phyloP scores from a whole-genome alignment of 176 grass and related monocot species.

The Bothriochloa decipiens region DNA sequence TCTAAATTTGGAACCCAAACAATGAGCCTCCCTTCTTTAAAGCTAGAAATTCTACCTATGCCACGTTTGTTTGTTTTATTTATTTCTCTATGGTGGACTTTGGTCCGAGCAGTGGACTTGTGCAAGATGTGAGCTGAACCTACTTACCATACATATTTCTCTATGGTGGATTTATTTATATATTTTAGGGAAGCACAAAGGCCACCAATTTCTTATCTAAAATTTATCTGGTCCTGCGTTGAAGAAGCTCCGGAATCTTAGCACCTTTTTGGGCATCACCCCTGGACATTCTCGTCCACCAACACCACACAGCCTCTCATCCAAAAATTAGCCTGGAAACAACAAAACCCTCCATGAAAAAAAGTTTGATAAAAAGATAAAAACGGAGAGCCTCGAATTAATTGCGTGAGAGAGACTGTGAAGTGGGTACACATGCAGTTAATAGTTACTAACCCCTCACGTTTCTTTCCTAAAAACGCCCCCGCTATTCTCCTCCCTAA shows the following conservation, averaged over 20 bases:
- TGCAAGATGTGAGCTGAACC: neutral
- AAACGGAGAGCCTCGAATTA: slow-evolving; percentile 40
- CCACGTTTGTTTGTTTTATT: neutral
- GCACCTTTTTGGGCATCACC: slow-evolving; percentile 51
- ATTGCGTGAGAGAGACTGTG: slow-evolving; percentile 5
- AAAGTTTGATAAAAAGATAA: neutral
- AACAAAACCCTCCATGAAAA: slow-evolving; percentile 22
- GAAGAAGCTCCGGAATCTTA: slow-evolving; percentile 44
- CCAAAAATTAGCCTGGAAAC: neutral
- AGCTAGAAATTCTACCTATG: neutral
- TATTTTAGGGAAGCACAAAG: slow-evolving; percentile 24
- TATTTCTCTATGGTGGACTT: too few species aligned
- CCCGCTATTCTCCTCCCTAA: slow-evolving; percentile 44
- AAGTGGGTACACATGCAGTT: slow-evolving; percentile 13
- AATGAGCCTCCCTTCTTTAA: neutral
- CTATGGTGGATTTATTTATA: neutral
- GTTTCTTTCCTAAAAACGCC: slow-evolving; percentile 50
- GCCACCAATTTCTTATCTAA: slow-evolving; percentile 74
- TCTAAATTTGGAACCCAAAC: neutral
- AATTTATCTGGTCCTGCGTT: slow-evolving; percentile 53
- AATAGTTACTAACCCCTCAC: slow-evolving; percentile 15
- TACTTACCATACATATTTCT: neutral
- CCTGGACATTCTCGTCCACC: slow-evolving; percentile 56
- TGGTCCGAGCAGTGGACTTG: neutral
- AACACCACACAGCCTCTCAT: slow-evolving; percentile 41